Percentiles rank a stretch among this genome's conserved stretches.
Evolutionary conservation across 2,329 filamentous ascomycete genomes (phyloP).

Genomic region (Aspergillus sergii): DNA sequence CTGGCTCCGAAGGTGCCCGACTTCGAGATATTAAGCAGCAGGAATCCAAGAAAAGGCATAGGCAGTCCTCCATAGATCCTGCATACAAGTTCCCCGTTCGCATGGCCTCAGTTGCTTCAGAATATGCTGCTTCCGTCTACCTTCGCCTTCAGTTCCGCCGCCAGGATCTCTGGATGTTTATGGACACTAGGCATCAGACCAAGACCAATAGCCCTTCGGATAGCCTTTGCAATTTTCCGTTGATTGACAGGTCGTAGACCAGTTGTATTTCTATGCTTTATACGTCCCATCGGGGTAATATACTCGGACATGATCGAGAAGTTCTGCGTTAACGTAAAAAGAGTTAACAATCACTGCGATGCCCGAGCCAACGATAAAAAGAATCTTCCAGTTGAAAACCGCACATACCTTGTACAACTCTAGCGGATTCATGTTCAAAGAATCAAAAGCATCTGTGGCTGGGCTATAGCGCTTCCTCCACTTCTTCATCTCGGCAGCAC

Average conservation of each 20-base stretch:
- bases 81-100: background rate
- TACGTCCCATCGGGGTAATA: conserved; percentile 80
- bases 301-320: conserved; percentile 90
- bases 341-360: conserved; percentile 12
- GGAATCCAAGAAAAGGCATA: background rate
- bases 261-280: conserved; percentile 74
- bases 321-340: conserved; percentile 62
- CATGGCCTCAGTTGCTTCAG: conserved; percentile 3
- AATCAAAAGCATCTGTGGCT: conserved; percentile 73
- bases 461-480: conserved; percentile 65
- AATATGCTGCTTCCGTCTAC: conserved; percentile 26
- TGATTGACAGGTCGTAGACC: conserved; percentile 88
- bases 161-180: conserved; percentile 79
- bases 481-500: conserved; percentile 75
- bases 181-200: conserved; percentile 92
- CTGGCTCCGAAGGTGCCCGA: background rate
- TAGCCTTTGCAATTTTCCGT: conserved; percentile 88
- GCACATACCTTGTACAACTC: conserved; percentile 79
- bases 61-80: background rate
- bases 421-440: conserved; percentile 76
- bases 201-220: conserved; percentile 83
- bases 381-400: background rate
- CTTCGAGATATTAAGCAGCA: background rate
- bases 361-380: background rate
- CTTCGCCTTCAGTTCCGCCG: conserved; percentile 36